Percentiles rank a stretch among this genome's conserved stretches.
phyloP scores from a whole-genome alignment of 164 flowering plant species.

The Cinnamomum micranthum region DNA sequence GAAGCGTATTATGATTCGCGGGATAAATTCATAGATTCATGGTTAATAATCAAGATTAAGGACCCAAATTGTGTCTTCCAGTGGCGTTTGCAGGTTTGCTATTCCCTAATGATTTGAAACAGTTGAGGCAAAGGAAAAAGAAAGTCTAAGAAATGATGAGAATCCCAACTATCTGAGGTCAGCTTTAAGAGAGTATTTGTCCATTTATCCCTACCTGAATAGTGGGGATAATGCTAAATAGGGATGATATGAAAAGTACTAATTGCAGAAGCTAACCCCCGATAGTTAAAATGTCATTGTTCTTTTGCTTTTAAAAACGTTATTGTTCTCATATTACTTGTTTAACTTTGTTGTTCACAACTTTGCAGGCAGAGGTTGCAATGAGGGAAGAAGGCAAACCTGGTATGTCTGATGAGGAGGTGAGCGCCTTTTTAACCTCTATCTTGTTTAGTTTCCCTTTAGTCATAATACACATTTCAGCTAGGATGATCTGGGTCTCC shows the following conservation, averaged over 20 bases:
- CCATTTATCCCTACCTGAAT: no score
- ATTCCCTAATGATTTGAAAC: not conserved
- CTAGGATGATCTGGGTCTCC: not conserved
- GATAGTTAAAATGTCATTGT: no score
- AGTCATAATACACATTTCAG: not conserved
- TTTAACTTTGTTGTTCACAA: not conserved
- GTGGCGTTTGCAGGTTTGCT: conserved; percentile 89
- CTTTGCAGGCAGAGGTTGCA: conserved; percentile 73
- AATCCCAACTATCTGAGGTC: no score
- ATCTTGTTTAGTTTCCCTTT: not conserved
- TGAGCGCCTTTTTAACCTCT: conserved; percentile 13
- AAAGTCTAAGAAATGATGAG: not conserved
- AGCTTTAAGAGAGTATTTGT: no score
- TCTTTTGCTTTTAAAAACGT: not conserved
- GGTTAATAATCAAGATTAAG: conserved; percentile 90
- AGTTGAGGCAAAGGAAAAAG: no score
- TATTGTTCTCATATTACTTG: not conserved
- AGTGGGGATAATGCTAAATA: no score
- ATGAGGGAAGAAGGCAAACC: conserved; percentile 84
- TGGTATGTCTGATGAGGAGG: conserved; percentile 95
- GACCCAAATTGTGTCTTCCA: conserved; percentile 83
- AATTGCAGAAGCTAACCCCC: no score
- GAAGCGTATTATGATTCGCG: conserved; percentile 91
- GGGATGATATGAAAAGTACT: no score
- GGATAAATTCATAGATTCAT: conserved; percentile 82